A percentile compares a stretch with the other conserved stretches of the same genome.
Conservation (phyloP, 306 rosid genomes). For the Lathyrus tuberosus region DNA sequence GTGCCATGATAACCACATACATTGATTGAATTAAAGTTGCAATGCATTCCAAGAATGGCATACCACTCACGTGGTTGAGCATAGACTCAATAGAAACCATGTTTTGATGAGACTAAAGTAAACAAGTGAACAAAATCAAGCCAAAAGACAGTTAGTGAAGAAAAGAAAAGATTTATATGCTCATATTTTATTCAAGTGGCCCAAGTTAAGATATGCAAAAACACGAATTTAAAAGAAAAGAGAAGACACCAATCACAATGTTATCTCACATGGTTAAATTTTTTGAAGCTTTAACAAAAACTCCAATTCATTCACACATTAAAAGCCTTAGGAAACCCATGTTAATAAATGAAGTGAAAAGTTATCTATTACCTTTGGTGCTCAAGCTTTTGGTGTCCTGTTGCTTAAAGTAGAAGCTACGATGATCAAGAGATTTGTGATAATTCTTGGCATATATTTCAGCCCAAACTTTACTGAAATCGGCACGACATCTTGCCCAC, state of each 20-base stretch:
- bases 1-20: slow-evolving; percentile 28
- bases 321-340: slow-evolving; percentile 25
- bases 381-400: slow-evolving; percentile 94
- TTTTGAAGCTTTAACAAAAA: background rate
- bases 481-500: slow-evolving; percentile 95
- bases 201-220: background rate
- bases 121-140: slow-evolving; percentile 19
- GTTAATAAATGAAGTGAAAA: slow-evolving; percentile 6
- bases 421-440: slow-evolving; percentile 99
- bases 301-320: slow-evolving; percentile 21
- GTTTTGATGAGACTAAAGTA: slow-evolving; percentile 12
- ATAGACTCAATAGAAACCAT: slow-evolving; percentile 19
- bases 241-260: slow-evolving; percentile 12
- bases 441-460: slow-evolving; percentile 95
- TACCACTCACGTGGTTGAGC: slow-evolving; percentile 16
- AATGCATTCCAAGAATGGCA: slow-evolving; percentile 14
- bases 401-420: slow-evolving; percentile 99
- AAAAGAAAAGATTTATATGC: background rate
- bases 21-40: slow-evolving; percentile 12
- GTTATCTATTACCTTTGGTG: slow-evolving; percentile 71
- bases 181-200: background rate
- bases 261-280: slow-evolving; percentile 15
- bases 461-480: slow-evolving; percentile 97
- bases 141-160: slow-evolving; percentile 15
- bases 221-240: background rate